Conservation (phyloP, 495 filamentous ascomycete genomes). For the Penicillium crystallinum region DNA sequence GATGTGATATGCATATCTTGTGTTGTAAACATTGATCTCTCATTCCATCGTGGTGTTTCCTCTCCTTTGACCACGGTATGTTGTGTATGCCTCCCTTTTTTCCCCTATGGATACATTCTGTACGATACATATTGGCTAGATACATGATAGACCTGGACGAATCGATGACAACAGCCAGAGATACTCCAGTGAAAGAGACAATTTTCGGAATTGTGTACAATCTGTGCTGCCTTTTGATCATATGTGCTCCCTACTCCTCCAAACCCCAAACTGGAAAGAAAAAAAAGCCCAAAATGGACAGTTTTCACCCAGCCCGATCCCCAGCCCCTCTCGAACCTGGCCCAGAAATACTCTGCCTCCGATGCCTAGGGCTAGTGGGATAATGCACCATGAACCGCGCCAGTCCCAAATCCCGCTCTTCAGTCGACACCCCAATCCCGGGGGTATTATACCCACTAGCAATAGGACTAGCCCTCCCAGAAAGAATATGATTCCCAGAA, state of each 20-base stretch:
- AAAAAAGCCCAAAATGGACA: not conserved
- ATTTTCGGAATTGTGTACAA: not conserved
- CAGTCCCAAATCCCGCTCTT: slow-evolving; percentile 21
- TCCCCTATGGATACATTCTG: not conserved
- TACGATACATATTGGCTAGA: slow-evolving; percentile 4
- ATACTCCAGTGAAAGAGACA: slow-evolving; percentile 3
- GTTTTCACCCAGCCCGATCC: not conserved
- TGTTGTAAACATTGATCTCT: not conserved
- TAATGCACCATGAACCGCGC: slow-evolving; percentile 27
- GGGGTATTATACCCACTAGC: slow-evolving; percentile 24
- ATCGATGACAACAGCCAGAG: not conserved
- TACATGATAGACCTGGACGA: slow-evolving; percentile 13
- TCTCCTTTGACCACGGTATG: slow-evolving; percentile 1
- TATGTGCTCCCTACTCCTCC: not conserved
- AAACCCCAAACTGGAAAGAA: not conserved
- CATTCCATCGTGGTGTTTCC: not conserved
- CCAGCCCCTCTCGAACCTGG: slow-evolving; percentile 14
- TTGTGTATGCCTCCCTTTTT: not conserved
- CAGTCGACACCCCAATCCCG: slow-evolving; percentile 16
- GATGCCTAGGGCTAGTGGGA: slow-evolving; percentile 25
- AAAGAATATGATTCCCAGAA: slow-evolving; percentile 6
- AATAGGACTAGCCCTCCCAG: slow-evolving; percentile 12
- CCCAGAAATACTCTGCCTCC: slow-evolving; percentile 28
- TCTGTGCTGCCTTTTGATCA: not conserved
- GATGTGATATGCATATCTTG: slow-evolving; percentile 3